Evolutionary conservation across 495 filamentous ascomycete genomes (phyloP).

Genomic region (Astrocystis sublimbata): DNA sequence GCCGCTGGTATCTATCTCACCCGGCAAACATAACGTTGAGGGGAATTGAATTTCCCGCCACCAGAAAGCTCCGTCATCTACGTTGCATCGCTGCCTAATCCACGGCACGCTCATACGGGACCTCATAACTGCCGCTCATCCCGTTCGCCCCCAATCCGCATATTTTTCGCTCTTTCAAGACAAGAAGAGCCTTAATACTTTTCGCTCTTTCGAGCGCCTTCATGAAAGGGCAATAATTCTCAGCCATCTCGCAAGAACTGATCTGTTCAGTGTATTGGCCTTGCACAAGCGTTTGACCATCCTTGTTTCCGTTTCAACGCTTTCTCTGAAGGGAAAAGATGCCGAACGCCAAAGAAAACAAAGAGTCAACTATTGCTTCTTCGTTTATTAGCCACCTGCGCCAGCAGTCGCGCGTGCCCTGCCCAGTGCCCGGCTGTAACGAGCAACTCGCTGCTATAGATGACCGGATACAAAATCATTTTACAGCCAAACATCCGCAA

Average conservation of each 20-base stretch:
- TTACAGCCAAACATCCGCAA: conserved; percentile 21
- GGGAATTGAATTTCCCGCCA: background rate
- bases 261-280: too few relatives aligned
- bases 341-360: conserved; percentile 24
- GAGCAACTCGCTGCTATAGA: conserved; percentile 21
- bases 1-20: background rate
- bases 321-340: conserved; percentile 4
- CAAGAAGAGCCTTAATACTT: too few relatives aligned
- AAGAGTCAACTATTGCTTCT: conserved; percentile 17
- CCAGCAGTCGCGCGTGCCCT: conserved; percentile 22
- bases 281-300: too few relatives aligned
- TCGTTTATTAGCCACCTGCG: conserved; percentile 29
- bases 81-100: background rate
- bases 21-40: background rate
- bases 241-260: too few relatives aligned
- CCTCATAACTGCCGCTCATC: background rate
- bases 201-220: too few relatives aligned
- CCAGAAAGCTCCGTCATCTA: background rate
- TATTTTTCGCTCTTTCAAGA: too few relatives aligned
- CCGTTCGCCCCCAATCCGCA: too few relatives aligned
- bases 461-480: conserved; percentile 26
- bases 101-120: background rate
- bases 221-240: too few relatives aligned
- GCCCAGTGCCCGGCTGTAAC: conserved; percentile 19
- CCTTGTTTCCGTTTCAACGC: background rate